Evolutionary conservation across 73 alveolate genomes (phyloP), one percentile per base, ranked within the genome.

Genomic region (Paramecium primaurelia): DNA sequence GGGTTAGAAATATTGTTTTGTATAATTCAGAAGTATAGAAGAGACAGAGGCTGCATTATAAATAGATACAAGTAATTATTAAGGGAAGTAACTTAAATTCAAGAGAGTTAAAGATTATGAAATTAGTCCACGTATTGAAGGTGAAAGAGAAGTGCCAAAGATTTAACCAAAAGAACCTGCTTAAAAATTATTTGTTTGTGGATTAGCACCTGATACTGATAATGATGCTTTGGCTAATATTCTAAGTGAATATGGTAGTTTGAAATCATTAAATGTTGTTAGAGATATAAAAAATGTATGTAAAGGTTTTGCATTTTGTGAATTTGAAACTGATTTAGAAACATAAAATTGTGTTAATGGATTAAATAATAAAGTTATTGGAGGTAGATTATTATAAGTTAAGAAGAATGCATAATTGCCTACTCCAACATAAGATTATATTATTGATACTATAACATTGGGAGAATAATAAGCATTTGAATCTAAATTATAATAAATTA

Each of bases 281-380:
- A 40, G 91, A 47, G 71, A 80, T 14, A 47, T 6, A 16, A 73
- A 73, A 22, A 32, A 73, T 36, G 59, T 73, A 0, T 73, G 87
- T 40, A 80, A 80, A 34, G 71, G 77, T 14, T 80, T 32, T 80
- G 91, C 91, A 2, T 80, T 80, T 16, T 80, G 91, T 22, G 91
- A 80, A 49, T 80, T 45, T 80, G 91, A 80, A 28, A 80, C 91
- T 25, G 91, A 80, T 30, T 25, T 80, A 7, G 91, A 80, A 44
- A 80, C 91, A 4, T 7, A 45, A 14, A 80, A 80, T 80, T 80
- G 91, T 42, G 75, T 80, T 4, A 80, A 80, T 80, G 91, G 91
- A n/a, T 64, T 80, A 6, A 80, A 80, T 80, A 80, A 80, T 25
- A 80, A 36, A 25, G 91, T 80, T 1, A 80, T 80, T 49, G 91